Base-by-base conservation (phyloP, 2,329 filamentous ascomycete genomes). In the Fusarium hostae region DNA sequence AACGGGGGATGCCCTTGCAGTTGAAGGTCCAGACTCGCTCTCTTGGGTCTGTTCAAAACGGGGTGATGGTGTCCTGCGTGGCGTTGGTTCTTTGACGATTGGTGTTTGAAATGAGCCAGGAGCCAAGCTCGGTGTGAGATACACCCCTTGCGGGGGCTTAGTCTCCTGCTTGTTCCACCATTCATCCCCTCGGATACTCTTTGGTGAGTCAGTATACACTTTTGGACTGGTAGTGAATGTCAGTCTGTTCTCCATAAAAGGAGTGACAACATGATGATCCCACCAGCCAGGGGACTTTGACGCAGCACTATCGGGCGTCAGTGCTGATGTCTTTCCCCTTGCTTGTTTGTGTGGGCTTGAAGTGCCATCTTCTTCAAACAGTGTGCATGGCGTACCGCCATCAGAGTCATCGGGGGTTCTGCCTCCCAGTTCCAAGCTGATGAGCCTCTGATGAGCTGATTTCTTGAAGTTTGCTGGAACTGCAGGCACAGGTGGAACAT, bases 211-310 rank as follows among this genome's bases (percentile, higher is more conserved):
- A 30, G 70, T 58, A 59, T 77, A 79, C 54, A 79, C 62, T 73
- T 76, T 80, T 50, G 81, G 80, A 50, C 81, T 82, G 50, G 83
- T 81, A 26, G 67, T 73, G 50, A 86, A 84, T 40, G 84, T 85
- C 18, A 82, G 74, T 54, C 73, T 80, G 75, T 73, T 85, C 75
- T 86, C 84, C 20, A 81, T 75, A 75, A 94, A 94, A 1, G 92
- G 92, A 2, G 92, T 92, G 11, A 88, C 90, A 60, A 94, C 89
- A 71, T 92, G 86, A 75, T 93, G 86, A 75, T 93, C 92, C 92
- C 92, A 94, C 92, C 92, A 94, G 24, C 92, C 92, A 66, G 86
- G 85, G 30, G 90, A 91, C 60, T 85, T 86, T 15, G 88, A 86
- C 44, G 84, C 86, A 32, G 87, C 88, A 43, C 87, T 88, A 51